These are phyloP conservation scores for Pinguiococcus pyrenoidosus DNA, from an alignment of 108 stramenopile species.

Conservation along the genomic window DNA sequence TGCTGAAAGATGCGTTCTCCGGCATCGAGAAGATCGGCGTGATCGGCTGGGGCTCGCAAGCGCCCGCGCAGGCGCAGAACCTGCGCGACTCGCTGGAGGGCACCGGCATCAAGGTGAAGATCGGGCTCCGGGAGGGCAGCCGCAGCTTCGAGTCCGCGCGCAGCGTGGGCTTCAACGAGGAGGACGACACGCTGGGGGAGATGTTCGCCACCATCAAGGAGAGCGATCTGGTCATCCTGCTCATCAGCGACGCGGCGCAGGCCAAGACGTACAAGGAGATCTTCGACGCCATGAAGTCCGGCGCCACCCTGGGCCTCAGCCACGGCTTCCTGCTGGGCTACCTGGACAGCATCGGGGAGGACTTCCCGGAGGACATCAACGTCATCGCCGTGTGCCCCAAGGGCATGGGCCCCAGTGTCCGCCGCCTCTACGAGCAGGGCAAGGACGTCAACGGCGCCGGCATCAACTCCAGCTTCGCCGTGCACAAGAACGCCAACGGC, in stretches of 20 bases:
- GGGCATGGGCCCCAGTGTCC: constrained; percentile 96
- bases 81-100: constrained; percentile 73
- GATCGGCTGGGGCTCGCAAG: constrained; percentile 96
- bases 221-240: constrained; percentile 84
- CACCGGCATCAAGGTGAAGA: constrained; percentile 67
- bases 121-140: constrained; percentile 86
- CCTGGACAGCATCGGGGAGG: constrained; percentile 80
- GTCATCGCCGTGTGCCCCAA: constrained; percentile 96
- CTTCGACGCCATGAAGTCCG: constrained; percentile 91
- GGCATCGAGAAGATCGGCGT: constrained; percentile 87
- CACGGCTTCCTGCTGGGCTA: constrained; percentile 94
- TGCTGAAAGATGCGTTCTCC: constrained; percentile 81
- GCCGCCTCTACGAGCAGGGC: constrained; percentile 95
- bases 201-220: constrained; percentile 85
- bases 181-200: constrained; percentile 81
- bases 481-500: constrained; percentile 82
- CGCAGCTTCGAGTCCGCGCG: constrained; percentile 69
- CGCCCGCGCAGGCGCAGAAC: constrained; percentile 94
- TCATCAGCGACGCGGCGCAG: constrained; percentile 90
- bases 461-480: constrained; percentile 89
- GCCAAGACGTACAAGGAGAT: constrained; percentile 85
- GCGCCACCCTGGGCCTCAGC: constrained; percentile 79
- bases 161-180: constrained; percentile 71
- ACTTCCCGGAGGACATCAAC: constrained; percentile 87
- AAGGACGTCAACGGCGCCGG: constrained; percentile 95